These are phyloP conservation scores for Millerago galiae DNA, from an alignment of 805 yeast species.

Conservation along the genomic window DNA sequence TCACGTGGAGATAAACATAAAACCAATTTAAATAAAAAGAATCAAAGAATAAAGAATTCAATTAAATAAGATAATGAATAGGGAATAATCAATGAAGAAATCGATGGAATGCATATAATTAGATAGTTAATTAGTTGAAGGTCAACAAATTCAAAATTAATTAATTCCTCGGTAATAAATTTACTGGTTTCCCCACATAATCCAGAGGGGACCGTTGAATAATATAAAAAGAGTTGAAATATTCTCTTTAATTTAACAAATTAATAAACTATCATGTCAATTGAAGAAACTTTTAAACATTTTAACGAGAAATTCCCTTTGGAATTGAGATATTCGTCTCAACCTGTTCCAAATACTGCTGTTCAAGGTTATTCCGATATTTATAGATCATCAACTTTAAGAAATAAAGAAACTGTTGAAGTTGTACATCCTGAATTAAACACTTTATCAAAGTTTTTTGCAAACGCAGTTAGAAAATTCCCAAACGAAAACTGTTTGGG, in stretches of 20 bases:
- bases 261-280: not conserved
- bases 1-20: too few species aligned
- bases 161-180: too few species aligned
- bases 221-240: too few species aligned
- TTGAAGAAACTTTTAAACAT: slow-evolving; percentile 3
- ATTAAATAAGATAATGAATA: too few species aligned
- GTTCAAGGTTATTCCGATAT: slow-evolving; percentile 6
- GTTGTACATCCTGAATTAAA: slow-evolving; percentile 32
- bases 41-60: too few species aligned
- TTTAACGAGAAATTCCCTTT: slow-evolving; percentile 1
- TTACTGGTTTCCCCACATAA: not conserved
- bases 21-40: too few species aligned
- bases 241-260: not conserved
- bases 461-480: slow-evolving; percentile 25
- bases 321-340: not conserved
- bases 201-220: not conserved
- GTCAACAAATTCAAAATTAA: too few species aligned
- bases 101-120: too few species aligned
- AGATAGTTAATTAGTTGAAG: too few species aligned
- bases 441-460: slow-evolving; percentile 34
- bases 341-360: slow-evolving; percentile 6
- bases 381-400: slow-evolving; percentile 7
- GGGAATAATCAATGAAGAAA: too few species aligned
- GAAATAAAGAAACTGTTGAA: slow-evolving; percentile 13
- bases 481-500: slow-evolving; percentile 34